phyloP scores from a whole-genome alignment of 2,329 filamentous ascomycete genomes.

The Aspergillus nomiae region DNA sequence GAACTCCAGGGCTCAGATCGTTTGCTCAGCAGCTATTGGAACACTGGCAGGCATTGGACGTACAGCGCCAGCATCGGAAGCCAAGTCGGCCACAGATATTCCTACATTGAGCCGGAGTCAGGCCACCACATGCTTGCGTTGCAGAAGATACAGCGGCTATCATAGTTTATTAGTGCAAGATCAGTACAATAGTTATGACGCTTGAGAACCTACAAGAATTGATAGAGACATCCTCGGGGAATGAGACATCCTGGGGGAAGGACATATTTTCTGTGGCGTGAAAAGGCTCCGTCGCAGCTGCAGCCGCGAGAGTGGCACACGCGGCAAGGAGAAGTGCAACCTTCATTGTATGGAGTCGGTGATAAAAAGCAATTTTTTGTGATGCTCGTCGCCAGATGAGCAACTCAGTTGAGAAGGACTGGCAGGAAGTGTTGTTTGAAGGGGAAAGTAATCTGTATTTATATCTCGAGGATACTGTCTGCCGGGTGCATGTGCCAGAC shows the following conservation, averaged over 20 bases:
- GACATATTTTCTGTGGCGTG: not conserved
- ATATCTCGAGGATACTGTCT: not conserved
- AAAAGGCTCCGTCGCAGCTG: not conserved
- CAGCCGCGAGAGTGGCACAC: not conserved
- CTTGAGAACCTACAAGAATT: not conserved
- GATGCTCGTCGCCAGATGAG: not conserved
- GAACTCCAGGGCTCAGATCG: too few species aligned
- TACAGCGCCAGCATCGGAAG: not conserved
- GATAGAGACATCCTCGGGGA: not conserved
- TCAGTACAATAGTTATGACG: too few species aligned
- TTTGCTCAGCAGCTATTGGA: not conserved
- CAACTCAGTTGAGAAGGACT: not conserved
- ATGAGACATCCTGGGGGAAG: not conserved
- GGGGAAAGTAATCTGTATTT: not conserved
- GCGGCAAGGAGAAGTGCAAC: not conserved
- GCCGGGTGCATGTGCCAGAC: not conserved
- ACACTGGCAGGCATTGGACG: not conserved
- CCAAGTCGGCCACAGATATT: not conserved
- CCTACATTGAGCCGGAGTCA: not conserved
- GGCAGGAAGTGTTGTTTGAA: not conserved
- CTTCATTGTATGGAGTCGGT: not conserved
- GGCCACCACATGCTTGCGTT: not conserved
- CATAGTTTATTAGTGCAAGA: not conserved
- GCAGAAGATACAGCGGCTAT: not conserved
- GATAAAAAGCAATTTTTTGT: not conserved